These are phyloP conservation scores for Leccinum pallidistipes DNA, from an alignment of 1,284 basidiomycete species.

Conservation along the genomic window DNA sequence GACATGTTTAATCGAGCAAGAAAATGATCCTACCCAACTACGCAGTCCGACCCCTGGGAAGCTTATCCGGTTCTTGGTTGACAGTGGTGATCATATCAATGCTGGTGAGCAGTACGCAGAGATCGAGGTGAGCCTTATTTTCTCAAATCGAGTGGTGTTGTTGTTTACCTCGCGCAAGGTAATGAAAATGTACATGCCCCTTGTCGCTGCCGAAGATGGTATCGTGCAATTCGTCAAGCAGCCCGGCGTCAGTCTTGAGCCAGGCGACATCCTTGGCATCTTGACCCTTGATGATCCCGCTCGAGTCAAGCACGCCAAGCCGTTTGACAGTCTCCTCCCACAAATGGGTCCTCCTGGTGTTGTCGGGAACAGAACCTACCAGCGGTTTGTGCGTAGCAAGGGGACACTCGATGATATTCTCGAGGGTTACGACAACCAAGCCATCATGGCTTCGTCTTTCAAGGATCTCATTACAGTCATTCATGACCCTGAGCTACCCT, in stretches of 20 bases:
- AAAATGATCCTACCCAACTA: slow-evolving; percentile 98
- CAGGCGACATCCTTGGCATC: slow-evolving; percentile 98
- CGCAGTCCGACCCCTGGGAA: slow-evolving; percentile 97
- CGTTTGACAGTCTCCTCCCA: slow-evolving; percentile 93
- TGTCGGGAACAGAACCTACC: slow-evolving; percentile 89
- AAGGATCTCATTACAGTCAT: slow-evolving; percentile 82
- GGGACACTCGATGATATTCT: slow-evolving; percentile 89
- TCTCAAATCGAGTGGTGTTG: not conserved
- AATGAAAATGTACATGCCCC: slow-evolving; percentile 99
- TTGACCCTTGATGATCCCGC: slow-evolving; percentile 95
- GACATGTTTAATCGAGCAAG: slow-evolving; percentile 98
- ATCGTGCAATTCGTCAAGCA: slow-evolving; percentile 98
- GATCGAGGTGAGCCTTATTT: slow-evolving; percentile 72
- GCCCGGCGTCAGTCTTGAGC: slow-evolving; percentile 92
- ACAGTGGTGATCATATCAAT: slow-evolving; percentile 96
- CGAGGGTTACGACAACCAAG: slow-evolving; percentile 93
- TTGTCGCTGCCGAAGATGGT: slow-evolving; percentile 95
- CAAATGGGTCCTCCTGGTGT: slow-evolving; percentile 67
- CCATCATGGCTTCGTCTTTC: slow-evolving; percentile 79
- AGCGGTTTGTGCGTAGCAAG: slow-evolving; percentile 78
- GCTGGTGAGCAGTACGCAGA: slow-evolving; percentile 98
- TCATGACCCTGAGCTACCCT: slow-evolving; percentile 86
- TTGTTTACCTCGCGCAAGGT: slow-evolving; percentile 52
- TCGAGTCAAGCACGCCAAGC: slow-evolving; percentile 97
- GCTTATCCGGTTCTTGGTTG: slow-evolving; percentile 92